Base-by-base conservation (phyloP, 2,329 filamentous ascomycete species). In the Pseudogymnoascus sp. region DNA sequence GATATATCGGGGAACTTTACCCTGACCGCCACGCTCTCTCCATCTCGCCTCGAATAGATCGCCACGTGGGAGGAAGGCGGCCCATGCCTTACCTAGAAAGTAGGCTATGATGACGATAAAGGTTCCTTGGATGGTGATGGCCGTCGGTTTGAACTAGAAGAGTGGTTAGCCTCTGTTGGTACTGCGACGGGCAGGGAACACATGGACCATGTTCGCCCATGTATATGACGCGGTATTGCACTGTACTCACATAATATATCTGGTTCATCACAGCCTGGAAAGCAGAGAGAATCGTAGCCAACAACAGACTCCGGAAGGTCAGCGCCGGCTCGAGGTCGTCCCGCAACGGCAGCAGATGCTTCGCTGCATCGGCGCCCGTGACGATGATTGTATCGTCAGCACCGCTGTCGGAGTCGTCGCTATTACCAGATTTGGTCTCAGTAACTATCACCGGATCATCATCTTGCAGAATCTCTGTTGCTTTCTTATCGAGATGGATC, bases 61-160 rank as follows among this genome's bases (percentile, higher is more conserved):
- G 11, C 82, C 82, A 5, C 82, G 81, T 1, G 83, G 82, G 2
- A 84, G 74, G 5, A 80, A 65, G 0, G 69, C 66, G 0, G 81
- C 75, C 79, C 77, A 82, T 3, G 72, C 77, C 7, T 80, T 81
- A 7, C 83, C 83, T 1, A 79, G 60, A 59, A 84, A 84, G 71
- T 84, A 84, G 11, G 80, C 79, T 53, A 85, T 82, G 41, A 85
- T 77, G 4, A 83, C 81, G 61, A 84, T 82, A 62, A 84, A 84
- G 0, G 81, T 84, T 38, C 81, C 81, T 14, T 76, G 75, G 16
- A 84, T 80, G 2, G 74, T 75, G 37, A 81, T 70, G 0, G 38
- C 2, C 0, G 81, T 84, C 0, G 81, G 81, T 76, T 84, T 83
- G 70, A 81, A 84, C 79, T 83, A 43, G 7, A 38, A 11, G 38